phyloP scores from a whole-genome alignment of 768 basidiomycete species.

The Boletus rubescentipes region DNA sequence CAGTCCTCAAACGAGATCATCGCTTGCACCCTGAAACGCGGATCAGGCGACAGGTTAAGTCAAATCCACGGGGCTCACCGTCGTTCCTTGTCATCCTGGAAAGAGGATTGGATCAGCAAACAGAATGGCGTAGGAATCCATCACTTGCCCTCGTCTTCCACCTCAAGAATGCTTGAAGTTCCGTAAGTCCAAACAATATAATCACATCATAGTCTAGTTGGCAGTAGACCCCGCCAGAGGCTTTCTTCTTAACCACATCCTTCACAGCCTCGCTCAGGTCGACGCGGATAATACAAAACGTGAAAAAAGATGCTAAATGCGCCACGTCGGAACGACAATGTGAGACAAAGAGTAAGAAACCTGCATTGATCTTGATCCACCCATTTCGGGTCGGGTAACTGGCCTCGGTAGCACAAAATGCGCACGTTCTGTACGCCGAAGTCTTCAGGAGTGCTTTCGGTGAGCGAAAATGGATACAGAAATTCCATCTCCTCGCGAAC shows the following conservation, averaged over 20 bases:
- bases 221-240: background rate
- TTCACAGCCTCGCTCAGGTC: no score
- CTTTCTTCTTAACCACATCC: background rate
- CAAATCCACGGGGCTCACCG: background rate
- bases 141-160: background rate
- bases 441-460: background rate
- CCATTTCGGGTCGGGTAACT: conserved; percentile 6
- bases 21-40: no score
- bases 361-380: conserved; percentile 8
- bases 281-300: no score
- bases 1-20: no score
- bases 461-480: conserved; percentile 9
- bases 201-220: background rate
- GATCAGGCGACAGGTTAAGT: no score
- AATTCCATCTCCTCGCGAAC: conserved; percentile 11
- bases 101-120: background rate
- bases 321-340: background rate
- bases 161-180: background rate
- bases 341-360: background rate
- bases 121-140: background rate
- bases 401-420: conserved; percentile 6
- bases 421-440: conserved; percentile 4
- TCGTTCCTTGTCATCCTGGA: background rate
- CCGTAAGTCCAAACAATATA: background rate
- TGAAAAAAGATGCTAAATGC: background rate